Evolutionary conservation across 768 basidiomycete species (phyloP), one percentile per base, ranked within the genome.

Genomic region (Jaapia argillacea): DNA sequence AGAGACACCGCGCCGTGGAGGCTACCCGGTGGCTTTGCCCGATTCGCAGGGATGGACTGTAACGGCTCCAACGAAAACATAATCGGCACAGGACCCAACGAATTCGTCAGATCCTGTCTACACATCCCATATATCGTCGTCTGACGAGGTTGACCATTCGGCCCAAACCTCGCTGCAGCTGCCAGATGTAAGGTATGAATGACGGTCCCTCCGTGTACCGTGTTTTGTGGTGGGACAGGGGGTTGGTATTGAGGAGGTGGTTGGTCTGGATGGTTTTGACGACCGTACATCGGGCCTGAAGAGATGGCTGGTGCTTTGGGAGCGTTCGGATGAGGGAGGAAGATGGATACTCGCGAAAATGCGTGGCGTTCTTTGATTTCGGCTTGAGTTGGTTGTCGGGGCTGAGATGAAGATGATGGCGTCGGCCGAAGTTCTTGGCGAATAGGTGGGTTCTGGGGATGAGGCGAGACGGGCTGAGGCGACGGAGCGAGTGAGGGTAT

Each of bases 61-160:
- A 53, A 60, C 18, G 78, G 79, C 26, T 81, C 78, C 4, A 74
- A 45, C 27, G 70, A 70, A 54, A 79, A 86, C 5, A 65, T 49
- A 36, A 86, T 77, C 0, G 74, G 76, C 0, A 86, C 77, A 1
- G 84, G 82, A 0, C 74, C 73, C 22, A 60, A 54, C 12, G 81
- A 63, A 23, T 43, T 54, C 18, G 50, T 51, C 33, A 87, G 53
- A 44, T 85, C 83, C 12, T 52, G 52, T 20, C 72, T 68, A 18
- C 69, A 76, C 16, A 69, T 59, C 0, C 72, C 84, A 47, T 81
- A 85, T 4, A 87, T 70, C 10, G 85, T 85, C 21, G 70, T 67
- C 6, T 54, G 65, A 56, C 24, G 53, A 53, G 41, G 68, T 56
- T 46, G 38, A 14, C 56, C 58, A 27, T 59, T 53, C 4, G 49